Conservation (phyloP, 495 filamentous ascomycete genomes). For the Penicillium cataractarum region DNA sequence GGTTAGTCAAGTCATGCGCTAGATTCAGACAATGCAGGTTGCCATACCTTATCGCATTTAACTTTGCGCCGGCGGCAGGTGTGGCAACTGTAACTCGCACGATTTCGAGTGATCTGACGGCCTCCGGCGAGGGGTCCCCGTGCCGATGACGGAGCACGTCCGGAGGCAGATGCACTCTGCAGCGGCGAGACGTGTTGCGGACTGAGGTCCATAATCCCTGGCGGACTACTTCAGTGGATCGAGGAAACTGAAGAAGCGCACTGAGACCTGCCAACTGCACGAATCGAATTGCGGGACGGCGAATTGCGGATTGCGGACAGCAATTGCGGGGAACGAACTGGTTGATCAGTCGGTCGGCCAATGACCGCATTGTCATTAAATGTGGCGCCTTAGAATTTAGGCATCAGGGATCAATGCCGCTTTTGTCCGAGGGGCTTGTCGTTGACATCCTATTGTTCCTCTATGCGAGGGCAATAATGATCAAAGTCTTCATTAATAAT, state of each 20-base stretch:
- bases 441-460: not conserved
- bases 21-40: too few species aligned
- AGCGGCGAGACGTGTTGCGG: constrained; percentile 7
- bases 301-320: constrained; percentile 15
- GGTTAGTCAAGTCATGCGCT: not conserved
- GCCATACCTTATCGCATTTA: constrained; percentile 48
- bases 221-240: not conserved
- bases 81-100: constrained; percentile 54
- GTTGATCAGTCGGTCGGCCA: not conserved
- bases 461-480: not conserved
- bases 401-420: constrained; percentile 1
- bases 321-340: constrained; percentile 21
- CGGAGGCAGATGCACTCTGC: constrained; percentile 12
- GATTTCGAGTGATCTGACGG: constrained; percentile 53
- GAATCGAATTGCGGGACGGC: constrained; percentile 1
- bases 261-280: not conserved
- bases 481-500: not conserved
- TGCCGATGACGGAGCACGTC: constrained; percentile 16
- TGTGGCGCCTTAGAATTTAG: constrained; percentile 5
- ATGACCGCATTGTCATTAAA: constrained; percentile 15
- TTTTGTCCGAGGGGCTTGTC: not conserved
- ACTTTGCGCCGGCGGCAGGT: constrained; percentile 53
- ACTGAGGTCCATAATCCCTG: constrained; percentile 24
- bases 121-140: constrained; percentile 30
- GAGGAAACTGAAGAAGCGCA: constrained; percentile 2